phyloP scores from a whole-genome alignment of 257 asterid genomes.

The Osmanthus fragrans region DNA sequence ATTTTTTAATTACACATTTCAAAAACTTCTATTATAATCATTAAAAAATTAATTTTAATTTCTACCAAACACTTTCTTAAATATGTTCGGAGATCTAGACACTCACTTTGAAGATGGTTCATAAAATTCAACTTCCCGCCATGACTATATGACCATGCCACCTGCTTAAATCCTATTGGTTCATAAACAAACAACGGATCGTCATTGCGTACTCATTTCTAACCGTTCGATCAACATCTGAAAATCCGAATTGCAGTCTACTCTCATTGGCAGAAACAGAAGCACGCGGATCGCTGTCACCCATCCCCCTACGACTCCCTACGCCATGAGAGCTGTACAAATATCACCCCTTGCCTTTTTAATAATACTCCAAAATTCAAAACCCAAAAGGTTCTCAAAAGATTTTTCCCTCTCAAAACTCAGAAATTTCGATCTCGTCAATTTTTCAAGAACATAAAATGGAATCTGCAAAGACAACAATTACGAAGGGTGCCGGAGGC shows the following conservation, averaged over 20 bases:
- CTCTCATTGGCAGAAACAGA: neutral
- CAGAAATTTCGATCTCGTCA: neutral
- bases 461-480: neutral
- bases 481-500: constrained; percentile 1
- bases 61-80: too few species aligned
- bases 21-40: too few species aligned
- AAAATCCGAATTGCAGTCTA: neutral
- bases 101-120: too few species aligned
- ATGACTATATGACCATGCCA: neutral
- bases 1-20: too few species aligned
- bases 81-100: too few species aligned
- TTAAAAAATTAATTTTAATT: too few species aligned
- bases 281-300: neutral
- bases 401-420: neutral
- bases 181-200: neutral
- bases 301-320: neutral
- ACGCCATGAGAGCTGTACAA: neutral
- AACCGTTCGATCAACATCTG: neutral
- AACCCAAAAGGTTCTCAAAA: too few species aligned
- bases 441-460: neutral
- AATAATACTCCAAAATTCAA: neutral
- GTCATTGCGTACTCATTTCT: neutral
- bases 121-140: neutral
- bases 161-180: neutral
- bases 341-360: neutral